Conservation (phyloP, 2,329 filamentous ascomycete genomes). For the Paecilomyces formosus region DNA sequence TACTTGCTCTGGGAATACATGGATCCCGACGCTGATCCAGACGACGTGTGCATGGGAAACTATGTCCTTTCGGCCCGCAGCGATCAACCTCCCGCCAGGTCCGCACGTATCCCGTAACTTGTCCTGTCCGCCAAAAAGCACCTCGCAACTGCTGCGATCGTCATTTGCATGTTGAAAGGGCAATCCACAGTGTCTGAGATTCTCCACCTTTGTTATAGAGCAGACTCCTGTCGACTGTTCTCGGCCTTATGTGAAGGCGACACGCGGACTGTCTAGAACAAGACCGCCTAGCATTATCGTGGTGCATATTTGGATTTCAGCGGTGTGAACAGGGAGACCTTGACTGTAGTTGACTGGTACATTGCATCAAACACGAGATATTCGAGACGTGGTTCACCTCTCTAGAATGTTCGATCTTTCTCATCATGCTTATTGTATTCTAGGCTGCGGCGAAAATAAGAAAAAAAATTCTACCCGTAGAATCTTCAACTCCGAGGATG, state of each 20-base stretch:
- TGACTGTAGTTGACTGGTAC: not conserved
- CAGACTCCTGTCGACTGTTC: not conserved
- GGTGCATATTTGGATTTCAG: not conserved
- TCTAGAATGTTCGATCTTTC: not conserved
- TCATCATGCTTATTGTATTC: not conserved
- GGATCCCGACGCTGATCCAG: not conserved
- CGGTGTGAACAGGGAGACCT: not conserved
- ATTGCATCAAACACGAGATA: not conserved
- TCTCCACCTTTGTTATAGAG: not conserved
- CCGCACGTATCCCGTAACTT: not conserved
- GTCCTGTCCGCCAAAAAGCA: not conserved
- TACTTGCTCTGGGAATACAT: not conserved
- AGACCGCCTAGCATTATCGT: not conserved
- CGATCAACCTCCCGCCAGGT: not conserved
- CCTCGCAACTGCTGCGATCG: not conserved
- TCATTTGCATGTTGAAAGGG: not conserved
- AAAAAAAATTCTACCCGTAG: not conserved
- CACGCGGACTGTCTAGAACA: not conserved
- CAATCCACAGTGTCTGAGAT: not conserved
- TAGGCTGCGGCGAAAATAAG: not conserved
- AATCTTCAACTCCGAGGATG: not conserved
- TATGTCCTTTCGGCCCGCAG: not conserved
- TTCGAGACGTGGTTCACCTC: not conserved
- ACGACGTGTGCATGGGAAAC: not conserved
- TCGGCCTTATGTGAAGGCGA: not conserved